A percentile compares a stretch with the other conserved stretches of the same genome.
These are phyloP conservation scores for Lodderomyces elongisporus DNA, from an alignment of 1,139 yeast genomes.

Conservation along the genomic window DNA sequence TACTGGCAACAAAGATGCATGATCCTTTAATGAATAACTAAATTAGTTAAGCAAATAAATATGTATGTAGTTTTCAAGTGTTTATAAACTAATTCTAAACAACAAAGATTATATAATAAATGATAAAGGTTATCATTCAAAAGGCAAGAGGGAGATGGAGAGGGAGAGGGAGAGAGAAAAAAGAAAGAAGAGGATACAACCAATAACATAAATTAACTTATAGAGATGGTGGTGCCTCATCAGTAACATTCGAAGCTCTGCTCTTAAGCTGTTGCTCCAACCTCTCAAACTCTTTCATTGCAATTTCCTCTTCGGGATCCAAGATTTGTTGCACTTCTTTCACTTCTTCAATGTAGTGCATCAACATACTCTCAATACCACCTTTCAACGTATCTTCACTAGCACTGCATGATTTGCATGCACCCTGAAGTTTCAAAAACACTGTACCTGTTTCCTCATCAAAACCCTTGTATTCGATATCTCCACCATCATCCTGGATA, in stretches of 20 bases:
- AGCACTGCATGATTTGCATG: conserved; percentile 75
- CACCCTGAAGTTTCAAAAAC: conserved; percentile 71
- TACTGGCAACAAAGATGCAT: neutral
- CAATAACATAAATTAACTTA: conserved; percentile 15
- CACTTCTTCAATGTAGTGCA: conserved; percentile 80
- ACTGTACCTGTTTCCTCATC: conserved; percentile 68
- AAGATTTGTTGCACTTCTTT: conserved; percentile 65
- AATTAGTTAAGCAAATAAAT: conserved; percentile 8
- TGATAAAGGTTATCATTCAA: too few species aligned
- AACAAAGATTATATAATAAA: too few species aligned
- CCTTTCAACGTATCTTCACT: conserved; percentile 73
- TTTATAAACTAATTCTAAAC: too few species aligned
- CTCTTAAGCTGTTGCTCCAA: conserved; percentile 41
- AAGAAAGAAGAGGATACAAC: conserved; percentile 6
- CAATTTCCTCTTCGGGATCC: conserved; percentile 46
- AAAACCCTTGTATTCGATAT: conserved; percentile 65
- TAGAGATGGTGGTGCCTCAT: conserved; percentile 30
- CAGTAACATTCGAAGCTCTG: conserved; percentile 8
- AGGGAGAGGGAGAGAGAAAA: too few species aligned
- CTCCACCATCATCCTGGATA: conserved; percentile 79
- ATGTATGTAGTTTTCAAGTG: too few species aligned
- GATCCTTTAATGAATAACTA: conserved; percentile 2
- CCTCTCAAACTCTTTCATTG: conserved; percentile 67
- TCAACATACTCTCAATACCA: conserved; percentile 82
- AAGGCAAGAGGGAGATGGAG: too few species aligned